These are phyloP conservation scores for Coemansia sp. DNA, from an alignment of 192 early-diverging fungal species.

Conservation along the genomic window DNA sequence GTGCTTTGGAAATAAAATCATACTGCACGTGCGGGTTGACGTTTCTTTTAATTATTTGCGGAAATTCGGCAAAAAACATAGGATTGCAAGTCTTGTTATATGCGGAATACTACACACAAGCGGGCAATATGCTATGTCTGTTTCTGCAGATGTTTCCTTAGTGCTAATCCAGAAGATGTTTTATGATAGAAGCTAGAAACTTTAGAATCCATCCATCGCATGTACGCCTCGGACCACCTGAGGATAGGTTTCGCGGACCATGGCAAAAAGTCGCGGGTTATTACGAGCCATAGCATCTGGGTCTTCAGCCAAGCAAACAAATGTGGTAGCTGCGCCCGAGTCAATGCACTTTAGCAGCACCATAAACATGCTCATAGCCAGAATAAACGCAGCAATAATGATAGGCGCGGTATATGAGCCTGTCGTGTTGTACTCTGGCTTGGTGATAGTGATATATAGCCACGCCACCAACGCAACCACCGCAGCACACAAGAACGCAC, in stretches of 20 bases:
- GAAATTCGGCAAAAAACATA: too few species aligned
- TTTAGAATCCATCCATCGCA: not conserved
- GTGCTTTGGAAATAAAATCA: too few species aligned
- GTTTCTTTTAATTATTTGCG: too few species aligned
- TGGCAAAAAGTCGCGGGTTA: conserved; percentile 40
- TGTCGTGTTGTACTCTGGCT: conserved; percentile 44
- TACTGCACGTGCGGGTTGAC: too few species aligned
- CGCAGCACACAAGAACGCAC: conserved; percentile 60
- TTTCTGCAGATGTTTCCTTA: too few species aligned
- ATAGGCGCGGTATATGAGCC: conserved; percentile 46
- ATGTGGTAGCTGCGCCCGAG: conserved; percentile 82
- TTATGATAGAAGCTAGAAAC: too few species aligned
- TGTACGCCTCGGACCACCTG: conserved; percentile 43
- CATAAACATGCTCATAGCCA: conserved; percentile 80
- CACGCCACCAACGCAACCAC: conserved; percentile 61
- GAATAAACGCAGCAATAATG: conserved; percentile 66
- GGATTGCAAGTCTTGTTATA: too few species aligned
- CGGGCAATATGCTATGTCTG: too few species aligned
- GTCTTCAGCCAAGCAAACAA: conserved; percentile 89
- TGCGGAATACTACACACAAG: too few species aligned
- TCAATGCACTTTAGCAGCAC: conserved; percentile 78
- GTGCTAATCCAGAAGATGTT: too few species aligned
- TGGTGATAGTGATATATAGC: conserved; percentile 55
- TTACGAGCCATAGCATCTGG: conserved; percentile 62
- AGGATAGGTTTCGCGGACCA: conserved; percentile 40